Base-by-base conservation (phyloP, 768 basidiomycete genomes). In the Leccinum arenicola region DNA sequence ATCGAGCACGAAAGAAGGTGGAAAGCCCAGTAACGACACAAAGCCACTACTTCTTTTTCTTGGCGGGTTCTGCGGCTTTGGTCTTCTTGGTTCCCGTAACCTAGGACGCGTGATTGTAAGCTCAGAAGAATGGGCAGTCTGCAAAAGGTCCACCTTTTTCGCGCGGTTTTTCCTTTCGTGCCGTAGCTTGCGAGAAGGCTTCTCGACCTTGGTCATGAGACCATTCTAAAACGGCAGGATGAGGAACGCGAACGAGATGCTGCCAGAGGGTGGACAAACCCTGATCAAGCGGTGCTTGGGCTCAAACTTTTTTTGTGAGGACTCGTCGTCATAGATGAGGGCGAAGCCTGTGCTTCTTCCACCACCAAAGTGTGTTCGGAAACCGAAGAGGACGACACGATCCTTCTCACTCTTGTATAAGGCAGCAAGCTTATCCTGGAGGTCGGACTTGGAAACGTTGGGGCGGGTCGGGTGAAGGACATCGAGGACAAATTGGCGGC, bases 91-190 rank as follows among this genome's bases (percentile, higher is more conserved):
- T 95, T 68, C 96, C 95, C 72, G 95, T 92, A 79, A 95, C 78
- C 95, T 98, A 68, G 14, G 58, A 61, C 54, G 52, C 58, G 57
- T 35, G 50, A 58, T 31, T 45, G 67, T 66, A 54, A 68, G 64
- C 45, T 14, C 5, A 51, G 55, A 21, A 56, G 15, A 50, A 19
- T 23, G 12, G 43, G 60, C 40, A 25, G 54, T 25, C 21, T 27
- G 40, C 60, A 19, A 27, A 31, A 12, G 53, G 68, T 77, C n/a
- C 50, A 93, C 95, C 88, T 98, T 98, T 91, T 99, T 99, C 63
- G 91, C 85, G 74, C 96, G 88, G 81, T 99, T 99, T 86, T 99
- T 99, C 71, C 97, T 87, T 83, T 98, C 96, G 82, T 98, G 98
- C 78, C 97, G 89, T 77, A 98, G 87, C 77, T 98, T 98, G 72